Evolutionary conservation across 192 early-diverging fungal species (phyloP), one percentile per base, ranked within the genome.

Genomic region (Linnemannia hyalina): DNA sequence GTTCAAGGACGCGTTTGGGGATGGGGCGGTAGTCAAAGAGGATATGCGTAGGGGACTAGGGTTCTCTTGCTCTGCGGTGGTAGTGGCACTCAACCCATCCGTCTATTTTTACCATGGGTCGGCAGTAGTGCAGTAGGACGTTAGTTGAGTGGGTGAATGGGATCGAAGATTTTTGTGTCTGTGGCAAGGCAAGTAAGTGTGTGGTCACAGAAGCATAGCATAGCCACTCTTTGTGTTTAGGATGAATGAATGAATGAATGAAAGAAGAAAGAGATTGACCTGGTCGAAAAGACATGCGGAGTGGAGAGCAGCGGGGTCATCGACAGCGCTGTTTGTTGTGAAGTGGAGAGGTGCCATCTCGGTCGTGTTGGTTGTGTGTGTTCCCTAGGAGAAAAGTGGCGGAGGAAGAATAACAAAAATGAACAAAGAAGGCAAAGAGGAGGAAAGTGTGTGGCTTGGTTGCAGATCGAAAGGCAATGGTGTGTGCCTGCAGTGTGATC

Each of bases 21-120:
- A 57, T 26, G n/a, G 9, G 7, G 60, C 29, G 26, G 26, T 15
- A 11, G 29, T 29, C 10, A 29, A n/a, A 0, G 60, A 65, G 60
- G 26, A 29, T 26, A 65, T 13, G 26, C 60, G 60, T 32, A 65
- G 13, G 13, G 60, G 60, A 10, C 26, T 11, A 13, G 29, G 60
- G 60, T 65, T 65, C 26, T 65, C 60, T 29, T 29, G 60, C 3
- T 16, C 60, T 65, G 60, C 13, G 32, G 60, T 8, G n/a, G 55
- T 32, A 65, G 60, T 11, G 60, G 60, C 26, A 10, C 29, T 32
- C 9, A 35, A 32, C 29, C 13, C 60, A 6, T 65, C 60, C 11
- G 29, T 65, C 60, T 65, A 65, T 65, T 65, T 65, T 65, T 65
- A 65, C 13, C n/a, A 32, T 65, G 60, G 60, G 60, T 20, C 15